Conservation (phyloP, 352 stramenopile genomes). For the Phytophthora cactorum region DNA sequence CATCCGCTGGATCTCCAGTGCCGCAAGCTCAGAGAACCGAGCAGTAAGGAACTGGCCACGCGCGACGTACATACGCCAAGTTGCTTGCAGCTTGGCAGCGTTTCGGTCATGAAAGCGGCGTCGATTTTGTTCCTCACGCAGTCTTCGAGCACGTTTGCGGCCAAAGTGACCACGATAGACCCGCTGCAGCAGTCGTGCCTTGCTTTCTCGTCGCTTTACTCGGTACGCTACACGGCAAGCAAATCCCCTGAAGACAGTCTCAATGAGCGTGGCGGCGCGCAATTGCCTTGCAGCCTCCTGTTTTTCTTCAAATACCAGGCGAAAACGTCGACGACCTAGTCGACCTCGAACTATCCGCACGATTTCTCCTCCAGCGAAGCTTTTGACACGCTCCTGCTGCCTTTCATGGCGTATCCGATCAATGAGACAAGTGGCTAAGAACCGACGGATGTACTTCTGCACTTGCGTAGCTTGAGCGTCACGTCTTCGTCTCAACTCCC, state of each 20-base stretch:
- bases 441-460: slow-evolving; percentile 63
- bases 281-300: slow-evolving; percentile 27
- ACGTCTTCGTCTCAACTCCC: slow-evolving; percentile 55
- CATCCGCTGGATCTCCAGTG: slow-evolving; percentile 90
- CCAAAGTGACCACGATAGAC: slow-evolving; percentile 77
- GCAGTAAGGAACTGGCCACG: slow-evolving; percentile 70
- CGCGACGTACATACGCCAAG: slow-evolving; percentile 87
- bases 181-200: slow-evolving; percentile 63
- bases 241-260: slow-evolving; percentile 76
- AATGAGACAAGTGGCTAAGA: slow-evolving; percentile 50
- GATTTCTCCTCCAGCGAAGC: slow-evolving; percentile 65
- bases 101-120: slow-evolving; percentile 58
- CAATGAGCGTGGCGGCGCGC: slow-evolving; percentile 52
- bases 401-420: slow-evolving; percentile 36
- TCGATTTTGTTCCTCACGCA: slow-evolving; percentile 50
- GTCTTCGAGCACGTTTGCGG: slow-evolving; percentile 38
- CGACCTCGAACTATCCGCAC: slow-evolving; percentile 67
- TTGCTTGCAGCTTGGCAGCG: slow-evolving; percentile 86
- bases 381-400: slow-evolving; percentile 52
- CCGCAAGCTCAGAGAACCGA: slow-evolving; percentile 77
- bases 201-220: slow-evolving; percentile 47
- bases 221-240: slow-evolving; percentile 57
- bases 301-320: slow-evolving; percentile 25
- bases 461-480: slow-evolving; percentile 54
- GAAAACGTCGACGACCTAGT: slow-evolving; percentile 62